Percentiles rank a stretch among this genome's conserved stretches.
phyloP scores from a whole-genome alignment of 495 filamentous ascomycete genomes.

The Penicillium turbatum region DNA sequence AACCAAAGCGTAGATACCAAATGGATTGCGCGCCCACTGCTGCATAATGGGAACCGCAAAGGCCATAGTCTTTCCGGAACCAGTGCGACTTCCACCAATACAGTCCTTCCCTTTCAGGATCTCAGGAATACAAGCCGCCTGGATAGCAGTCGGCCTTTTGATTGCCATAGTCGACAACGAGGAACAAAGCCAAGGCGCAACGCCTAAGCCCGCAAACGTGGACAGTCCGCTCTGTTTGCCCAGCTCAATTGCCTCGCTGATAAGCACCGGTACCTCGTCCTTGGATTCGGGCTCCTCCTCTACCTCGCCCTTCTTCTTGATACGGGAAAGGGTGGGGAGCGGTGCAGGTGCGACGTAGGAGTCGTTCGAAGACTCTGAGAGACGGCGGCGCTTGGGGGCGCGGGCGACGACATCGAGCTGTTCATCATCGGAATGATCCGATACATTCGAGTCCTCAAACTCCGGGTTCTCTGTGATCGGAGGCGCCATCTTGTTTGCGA shows the following conservation, averaged over 20 bases:
- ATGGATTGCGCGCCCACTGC: constrained; percentile 86
- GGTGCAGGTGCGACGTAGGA: constrained; percentile 37
- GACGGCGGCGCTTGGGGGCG: constrained; percentile 40
- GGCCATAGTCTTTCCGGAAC: constrained; percentile 98
- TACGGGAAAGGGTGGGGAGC: constrained; percentile 42
- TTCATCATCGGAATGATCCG: constrained; percentile 22
- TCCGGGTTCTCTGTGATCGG: constrained; percentile 22
- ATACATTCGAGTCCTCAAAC: constrained; percentile 23
- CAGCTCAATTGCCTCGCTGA: constrained; percentile 42
- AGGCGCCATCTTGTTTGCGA: constrained; percentile 33
- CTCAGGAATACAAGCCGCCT: constrained; percentile 83
- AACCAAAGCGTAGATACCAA: constrained; percentile 83
- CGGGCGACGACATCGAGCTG: constrained; percentile 27
- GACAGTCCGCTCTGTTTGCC: constrained; percentile 43
- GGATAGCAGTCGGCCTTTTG: constrained; percentile 83
- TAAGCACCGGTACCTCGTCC: constrained; percentile 38
- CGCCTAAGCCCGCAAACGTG: constrained; percentile 68
- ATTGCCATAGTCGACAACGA: constrained; percentile 85
- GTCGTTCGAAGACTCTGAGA: constrained; percentile 41
- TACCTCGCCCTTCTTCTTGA: constrained; percentile 40
- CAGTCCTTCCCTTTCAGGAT: constrained; percentile 88
- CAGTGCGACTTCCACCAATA: constrained; percentile 89
- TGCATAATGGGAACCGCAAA: constrained; percentile 93
- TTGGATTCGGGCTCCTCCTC: constrained; percentile 17
- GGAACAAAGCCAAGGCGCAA: constrained; percentile 85